phyloP scores from a whole-genome alignment of 73 alveolate genomes.

The Breviolum minutum region DNA sequence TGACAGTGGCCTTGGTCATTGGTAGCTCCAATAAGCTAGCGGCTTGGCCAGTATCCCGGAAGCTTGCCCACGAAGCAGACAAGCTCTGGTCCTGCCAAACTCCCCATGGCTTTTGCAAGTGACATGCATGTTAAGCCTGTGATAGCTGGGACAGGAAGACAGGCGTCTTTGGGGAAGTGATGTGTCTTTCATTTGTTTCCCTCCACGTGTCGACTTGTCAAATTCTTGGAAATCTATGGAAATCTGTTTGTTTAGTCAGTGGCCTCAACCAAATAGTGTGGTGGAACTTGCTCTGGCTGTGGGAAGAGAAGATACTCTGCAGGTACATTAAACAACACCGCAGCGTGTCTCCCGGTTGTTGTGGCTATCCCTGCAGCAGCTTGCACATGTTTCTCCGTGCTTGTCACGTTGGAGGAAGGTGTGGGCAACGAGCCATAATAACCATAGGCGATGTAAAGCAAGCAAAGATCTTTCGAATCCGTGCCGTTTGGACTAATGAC shows the following conservation, averaged over 20 bases:
- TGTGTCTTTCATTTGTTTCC: too few species aligned
- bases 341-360: slow-evolving; percentile 38
- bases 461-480: neutral
- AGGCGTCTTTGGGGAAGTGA: too few species aligned
- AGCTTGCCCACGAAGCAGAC: slow-evolving; percentile 34
- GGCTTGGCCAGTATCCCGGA: neutral
- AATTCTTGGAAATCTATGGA: too few species aligned
- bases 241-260: neutral
- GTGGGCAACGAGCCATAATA: neutral
- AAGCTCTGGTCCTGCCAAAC: neutral
- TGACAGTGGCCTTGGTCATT: slow-evolving; percentile 61
- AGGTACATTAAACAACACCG: slow-evolving; percentile 78
- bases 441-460: slow-evolving; percentile 61
- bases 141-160: neutral
- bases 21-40: slow-evolving; percentile 68
- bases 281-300: neutral
- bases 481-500: slow-evolving; percentile 44
- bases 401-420: neutral
- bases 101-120: neutral
- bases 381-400: slow-evolving; percentile 30
- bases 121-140: neutral
- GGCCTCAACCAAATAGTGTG: slow-evolving; percentile 10
- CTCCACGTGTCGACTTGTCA: too few species aligned
- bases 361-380: slow-evolving; percentile 59
- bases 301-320: slow-evolving; percentile 1